A percentile compares a stretch with the other conserved stretches of the same genome.
Conservation (phyloP, 768 basidiomycete genomes). For the Pholiota conissans region DNA sequence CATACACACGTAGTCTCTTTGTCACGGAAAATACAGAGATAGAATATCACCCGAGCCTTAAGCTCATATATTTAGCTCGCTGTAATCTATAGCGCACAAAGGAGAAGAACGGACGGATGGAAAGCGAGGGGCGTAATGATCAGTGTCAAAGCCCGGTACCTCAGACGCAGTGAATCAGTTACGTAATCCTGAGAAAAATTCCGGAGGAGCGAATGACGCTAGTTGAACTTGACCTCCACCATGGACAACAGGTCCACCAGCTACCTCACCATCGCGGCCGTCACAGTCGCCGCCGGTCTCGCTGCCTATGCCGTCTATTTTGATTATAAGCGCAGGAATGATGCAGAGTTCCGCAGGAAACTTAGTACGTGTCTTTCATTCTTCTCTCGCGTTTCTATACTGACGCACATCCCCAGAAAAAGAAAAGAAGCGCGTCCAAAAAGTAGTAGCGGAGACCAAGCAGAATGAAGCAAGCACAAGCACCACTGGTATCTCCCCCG, state of each 20-base stretch:
- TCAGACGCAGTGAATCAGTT: slow-evolving; percentile 8
- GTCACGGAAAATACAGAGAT: neutral
- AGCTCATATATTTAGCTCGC: slow-evolving; percentile 2
- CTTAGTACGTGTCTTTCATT: slow-evolving; percentile 58
- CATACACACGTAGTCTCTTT: neutral
- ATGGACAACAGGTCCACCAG: slow-evolving; percentile 41
- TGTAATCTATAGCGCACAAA: neutral
- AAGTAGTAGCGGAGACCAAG: slow-evolving; percentile 56
- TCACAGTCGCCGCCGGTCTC: slow-evolving; percentile 55
- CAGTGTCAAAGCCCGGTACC: neutral
- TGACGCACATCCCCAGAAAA: slow-evolving; percentile 57
- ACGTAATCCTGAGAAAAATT: slow-evolving; percentile 24
- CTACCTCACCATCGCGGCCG: slow-evolving; percentile 44
- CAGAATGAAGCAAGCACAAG: slow-evolving; percentile 33
- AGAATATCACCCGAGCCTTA: neutral
- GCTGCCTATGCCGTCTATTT: slow-evolving; percentile 91
- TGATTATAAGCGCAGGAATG: slow-evolving; percentile 91
- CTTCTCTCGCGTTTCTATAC: slow-evolving; percentile 15
- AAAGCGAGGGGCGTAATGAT: neutral
- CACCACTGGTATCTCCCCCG: slow-evolving; percentile 37
- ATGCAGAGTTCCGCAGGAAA: slow-evolving; percentile 82
- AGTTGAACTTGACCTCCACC: slow-evolving; percentile 24
- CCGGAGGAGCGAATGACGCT: slow-evolving; percentile 8
- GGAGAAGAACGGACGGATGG: neutral
- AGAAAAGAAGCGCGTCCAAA: slow-evolving; percentile 87